A percentile compares a stretch with the other conserved stretches of the same genome.
phyloP scores from a whole-genome alignment of 208 protist genomes.

The Wallacemonas rigidus region DNA sequence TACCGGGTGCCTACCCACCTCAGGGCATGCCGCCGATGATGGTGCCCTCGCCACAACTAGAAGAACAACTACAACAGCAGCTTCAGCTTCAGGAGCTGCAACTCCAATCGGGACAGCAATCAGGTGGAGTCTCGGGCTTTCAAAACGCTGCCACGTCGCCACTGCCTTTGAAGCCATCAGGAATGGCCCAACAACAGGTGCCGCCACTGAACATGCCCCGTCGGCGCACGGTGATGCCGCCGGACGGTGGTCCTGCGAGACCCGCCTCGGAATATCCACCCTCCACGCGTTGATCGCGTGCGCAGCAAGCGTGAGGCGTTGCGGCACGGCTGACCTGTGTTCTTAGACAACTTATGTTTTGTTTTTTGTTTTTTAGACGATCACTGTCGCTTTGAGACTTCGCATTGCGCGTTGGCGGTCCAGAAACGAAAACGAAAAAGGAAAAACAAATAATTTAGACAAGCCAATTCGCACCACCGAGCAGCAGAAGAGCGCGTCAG shows the following conservation, averaged over 20 bases:
- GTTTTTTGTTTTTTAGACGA: too few species aligned
- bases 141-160: background rate
- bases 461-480: too few species aligned
- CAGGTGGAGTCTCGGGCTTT: background rate
- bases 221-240: background rate
- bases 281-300: background rate
- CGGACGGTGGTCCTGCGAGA: background rate
- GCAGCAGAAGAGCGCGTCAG: too few species aligned
- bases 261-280: background rate
- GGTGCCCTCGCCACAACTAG: background rate
- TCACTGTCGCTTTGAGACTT: too few species aligned
- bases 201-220: conserved; percentile 5
- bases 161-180: background rate
- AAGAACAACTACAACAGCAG: background rate
- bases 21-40: background rate
- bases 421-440: too few species aligned
- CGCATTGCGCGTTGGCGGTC: too few species aligned
- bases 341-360: too few species aligned
- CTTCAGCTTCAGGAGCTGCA: conserved; percentile 5
- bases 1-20: conserved; percentile 2
- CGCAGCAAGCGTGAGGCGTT: too few species aligned
- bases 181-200: background rate
- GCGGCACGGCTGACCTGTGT: too few species aligned
- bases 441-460: too few species aligned
- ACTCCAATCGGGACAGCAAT: background rate